These are phyloP conservation scores for Magnusiomyces suaveolens DNA, from an alignment of 1,139 yeast species.

Conservation along the genomic window DNA sequence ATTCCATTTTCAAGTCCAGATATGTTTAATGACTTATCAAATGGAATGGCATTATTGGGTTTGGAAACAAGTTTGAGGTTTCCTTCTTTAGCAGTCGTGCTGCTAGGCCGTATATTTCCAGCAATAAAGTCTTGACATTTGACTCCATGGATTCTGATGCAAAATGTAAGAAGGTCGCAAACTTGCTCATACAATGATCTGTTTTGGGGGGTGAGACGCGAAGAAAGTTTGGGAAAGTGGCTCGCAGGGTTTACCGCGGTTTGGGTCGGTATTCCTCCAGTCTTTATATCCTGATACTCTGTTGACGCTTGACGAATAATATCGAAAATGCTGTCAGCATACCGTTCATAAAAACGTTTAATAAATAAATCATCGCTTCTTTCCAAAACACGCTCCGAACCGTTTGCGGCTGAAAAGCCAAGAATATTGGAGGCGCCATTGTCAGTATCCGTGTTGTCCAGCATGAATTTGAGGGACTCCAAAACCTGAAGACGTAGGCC, in stretches of 20 bases:
- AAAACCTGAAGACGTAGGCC: constrained; percentile 75
- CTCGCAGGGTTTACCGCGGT: too few relatives aligned
- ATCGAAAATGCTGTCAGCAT: constrained; percentile 20
- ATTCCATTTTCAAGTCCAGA: background rate
- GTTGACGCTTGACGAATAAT: constrained; percentile 12
- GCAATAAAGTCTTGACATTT: constrained; percentile 53
- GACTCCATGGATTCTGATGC: constrained; percentile 49
- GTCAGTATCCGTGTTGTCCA: constrained; percentile 42
- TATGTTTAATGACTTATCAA: background rate
- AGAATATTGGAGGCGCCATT: background rate
- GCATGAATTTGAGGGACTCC: constrained; percentile 66
- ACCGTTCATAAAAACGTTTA: constrained; percentile 19
- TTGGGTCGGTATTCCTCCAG: background rate
- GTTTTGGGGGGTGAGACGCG: constrained; percentile 23
- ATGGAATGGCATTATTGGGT: background rate
- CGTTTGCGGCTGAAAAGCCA: constrained; percentile 11
- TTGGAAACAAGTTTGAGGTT: background rate
- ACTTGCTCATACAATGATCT: constrained; percentile 49
- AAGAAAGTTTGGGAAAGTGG: background rate
- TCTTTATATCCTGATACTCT: background rate
- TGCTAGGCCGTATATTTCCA: constrained; percentile 30
- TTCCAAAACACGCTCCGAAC: constrained; percentile 14
- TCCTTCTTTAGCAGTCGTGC: background rate
- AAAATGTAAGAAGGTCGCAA: constrained; percentile 59
- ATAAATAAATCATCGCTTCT: constrained; percentile 19